Evolutionary conservation across 352 stramenopile species (phyloP).

Genomic region (Thalassiosira mediterranea): DNA sequence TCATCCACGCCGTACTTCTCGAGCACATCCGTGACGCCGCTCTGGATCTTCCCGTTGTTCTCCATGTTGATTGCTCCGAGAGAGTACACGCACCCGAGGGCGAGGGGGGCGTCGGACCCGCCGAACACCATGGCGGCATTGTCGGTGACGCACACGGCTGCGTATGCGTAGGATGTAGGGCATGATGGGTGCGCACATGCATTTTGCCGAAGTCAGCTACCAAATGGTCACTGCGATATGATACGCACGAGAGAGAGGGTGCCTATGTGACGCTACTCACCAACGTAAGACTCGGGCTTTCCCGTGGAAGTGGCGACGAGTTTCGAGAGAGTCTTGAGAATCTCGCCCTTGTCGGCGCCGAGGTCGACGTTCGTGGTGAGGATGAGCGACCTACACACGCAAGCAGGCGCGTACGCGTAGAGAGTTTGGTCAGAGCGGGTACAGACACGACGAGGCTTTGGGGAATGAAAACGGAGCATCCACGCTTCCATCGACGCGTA

Average conservation of each 20-base stretch:
- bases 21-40: constrained; percentile 67
- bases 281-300: constrained; percentile 76
- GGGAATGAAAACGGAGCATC: background rate
- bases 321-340: constrained; percentile 62
- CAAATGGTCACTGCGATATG: constrained; percentile 5
- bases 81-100: constrained; percentile 65
- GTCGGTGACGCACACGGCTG: constrained; percentile 64
- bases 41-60: constrained; percentile 72
- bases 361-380: constrained; percentile 70
- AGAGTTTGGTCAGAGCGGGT: background rate
- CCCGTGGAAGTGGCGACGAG: constrained; percentile 45
- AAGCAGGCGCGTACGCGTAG: too few relatives aligned
- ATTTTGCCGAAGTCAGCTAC: background rate
- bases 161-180: background rate
- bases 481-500: background rate
- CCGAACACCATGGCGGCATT: constrained; percentile 75
- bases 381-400: constrained; percentile 54
- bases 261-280: constrained; percentile 27
- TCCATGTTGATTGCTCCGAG: constrained; percentile 68
- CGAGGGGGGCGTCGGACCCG: constrained; percentile 62
- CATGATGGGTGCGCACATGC: background rate
- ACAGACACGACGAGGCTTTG: background rate
- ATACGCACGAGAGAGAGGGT: background rate
- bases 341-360: constrained; percentile 69
- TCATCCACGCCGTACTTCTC: constrained; percentile 56